phyloP scores from a whole-genome alignment of 2,329 filamentous ascomycete species.

The Colletotrichum liaoningense region DNA sequence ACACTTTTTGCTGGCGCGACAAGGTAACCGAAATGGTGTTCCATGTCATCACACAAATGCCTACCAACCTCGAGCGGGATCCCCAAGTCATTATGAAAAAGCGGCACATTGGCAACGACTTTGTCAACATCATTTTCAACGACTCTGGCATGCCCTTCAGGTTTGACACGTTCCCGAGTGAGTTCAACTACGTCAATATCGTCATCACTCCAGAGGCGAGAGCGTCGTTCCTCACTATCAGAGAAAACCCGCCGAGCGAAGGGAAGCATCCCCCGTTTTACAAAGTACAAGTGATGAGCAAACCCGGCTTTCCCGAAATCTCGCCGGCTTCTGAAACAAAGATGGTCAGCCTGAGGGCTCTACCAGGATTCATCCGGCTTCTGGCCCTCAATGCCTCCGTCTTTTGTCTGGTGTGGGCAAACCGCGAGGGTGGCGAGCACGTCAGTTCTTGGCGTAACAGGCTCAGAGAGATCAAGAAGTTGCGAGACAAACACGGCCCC shows the following conservation, averaged over 20 bases:
- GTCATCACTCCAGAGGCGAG: constrained; percentile 90
- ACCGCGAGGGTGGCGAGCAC: constrained; percentile 81
- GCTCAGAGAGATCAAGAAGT: constrained; percentile 83
- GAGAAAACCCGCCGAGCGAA: constrained; percentile 52
- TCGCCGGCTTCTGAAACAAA: constrained; percentile 91
- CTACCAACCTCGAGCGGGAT: constrained; percentile 83
- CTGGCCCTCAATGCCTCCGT: constrained; percentile 93
- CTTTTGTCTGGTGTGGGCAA: constrained; percentile 91
- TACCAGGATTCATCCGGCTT: constrained; percentile 88
- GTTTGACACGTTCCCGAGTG: constrained; percentile 92
- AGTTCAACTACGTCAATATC: constrained; percentile 98
- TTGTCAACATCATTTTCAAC: constrained; percentile 98
- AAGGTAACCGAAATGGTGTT: constrained; percentile 95
- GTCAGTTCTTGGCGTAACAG: constrained; percentile 91
- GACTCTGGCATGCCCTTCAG: constrained; percentile 90
- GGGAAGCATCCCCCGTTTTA: constrained; percentile 73
- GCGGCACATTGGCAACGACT: constrained; percentile 95
- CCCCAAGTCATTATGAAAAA: constrained; percentile 87
- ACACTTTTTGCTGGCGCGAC: constrained; percentile 94
- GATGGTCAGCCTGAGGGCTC: constrained; percentile 83
- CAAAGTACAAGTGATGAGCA: constrained; percentile 89
- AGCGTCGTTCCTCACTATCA: constrained; percentile 77
- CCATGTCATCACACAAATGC: constrained; percentile 98
- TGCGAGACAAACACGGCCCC: constrained; percentile 76
- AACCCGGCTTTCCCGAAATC: constrained; percentile 89